Evolutionary conservation across 192 early-diverging fungal genomes (phyloP), one percentile per base, ranked within the genome.

Genomic region (Coemansia sp.): DNA sequence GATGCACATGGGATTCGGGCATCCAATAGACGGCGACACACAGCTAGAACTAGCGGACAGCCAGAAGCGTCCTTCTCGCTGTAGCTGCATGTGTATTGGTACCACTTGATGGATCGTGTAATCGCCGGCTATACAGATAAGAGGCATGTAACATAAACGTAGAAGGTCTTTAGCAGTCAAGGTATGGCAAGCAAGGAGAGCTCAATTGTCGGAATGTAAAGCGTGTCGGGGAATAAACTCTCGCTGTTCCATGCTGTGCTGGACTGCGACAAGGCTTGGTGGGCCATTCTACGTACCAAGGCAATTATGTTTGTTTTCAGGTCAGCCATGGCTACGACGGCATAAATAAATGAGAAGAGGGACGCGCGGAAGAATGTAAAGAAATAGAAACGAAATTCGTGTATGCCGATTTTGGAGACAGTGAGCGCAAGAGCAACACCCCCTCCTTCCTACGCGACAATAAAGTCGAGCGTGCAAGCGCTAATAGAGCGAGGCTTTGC

Each of bases 281-380:
- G n/a, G 43, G 43, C 23, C 13, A 35, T 37, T 34, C n/a, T 39
- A 66, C 78, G 69, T 81, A 81, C 79, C 67, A 81, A 48, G 46
- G 79, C 73, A 60, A 76, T 76, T 21, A 81, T 66, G 57, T 81
- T 81, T 11, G 79, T 82, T 37, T 73, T 63, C 57, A 82, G 42
- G 67, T 76, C 67, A 59, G 69, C 69, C 79, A 82, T 82, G 33
- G 26, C 33, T 33, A 26, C 23, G 33, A 50, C 53, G 33, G 28
- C 53, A 56, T 56, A 56, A 34, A 62, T 42, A 45, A 43, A 62
- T 39, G 26, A 20, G 40, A 63, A 11, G 18, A 55, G n/a, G 50
- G 10, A 16, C 24, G 48, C 23, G 6, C 7, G 42, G 10, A 16
- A 9, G 26, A 33, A 39, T 26, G 14, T 18, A 58, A 58, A 50